These are phyloP conservation scores for Ricinus communis DNA, from an alignment of 345 rosid genomes.

Conservation along the genomic window DNA sequence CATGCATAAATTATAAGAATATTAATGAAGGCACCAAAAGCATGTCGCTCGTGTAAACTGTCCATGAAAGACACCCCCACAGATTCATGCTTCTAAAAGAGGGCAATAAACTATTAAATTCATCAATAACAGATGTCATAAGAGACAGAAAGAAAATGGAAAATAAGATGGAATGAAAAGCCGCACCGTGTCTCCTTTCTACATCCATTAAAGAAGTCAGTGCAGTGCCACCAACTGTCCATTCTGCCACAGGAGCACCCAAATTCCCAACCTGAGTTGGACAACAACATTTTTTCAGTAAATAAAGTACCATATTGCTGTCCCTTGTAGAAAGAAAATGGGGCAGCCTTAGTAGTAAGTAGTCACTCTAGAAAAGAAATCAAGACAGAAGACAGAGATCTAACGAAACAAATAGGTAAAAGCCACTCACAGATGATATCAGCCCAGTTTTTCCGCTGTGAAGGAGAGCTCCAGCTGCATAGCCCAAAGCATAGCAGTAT, in stretches of 20 bases:
- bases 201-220: slow-evolving; percentile 94
- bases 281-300: background rate
- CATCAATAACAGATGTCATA: background rate
- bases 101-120: background rate
- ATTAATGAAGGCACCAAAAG: background rate
- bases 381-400: background rate
- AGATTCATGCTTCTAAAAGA: background rate
- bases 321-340: no score
- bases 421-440: slow-evolving; percentile 69
- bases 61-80: no score
- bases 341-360: no score
- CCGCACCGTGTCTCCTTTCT: slow-evolving; percentile 94
- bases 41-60: background rate
- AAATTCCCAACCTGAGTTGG: slow-evolving; percentile 80
- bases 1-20: no score
- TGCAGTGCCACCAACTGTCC: slow-evolving; percentile 95
- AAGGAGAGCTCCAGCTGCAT: slow-evolving; percentile 84
- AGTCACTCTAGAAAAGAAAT: no score
- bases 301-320: background rate
- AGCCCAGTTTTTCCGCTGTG: slow-evolving; percentile 83
- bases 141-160: background rate
- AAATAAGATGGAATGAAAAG: background rate
- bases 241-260: slow-evolving; percentile 78
- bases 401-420: background rate
- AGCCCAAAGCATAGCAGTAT: slow-evolving; percentile 94